phyloP scores from a whole-genome alignment of 371 early-diverging fungal genomes.

The Mucor irregularis region DNA sequence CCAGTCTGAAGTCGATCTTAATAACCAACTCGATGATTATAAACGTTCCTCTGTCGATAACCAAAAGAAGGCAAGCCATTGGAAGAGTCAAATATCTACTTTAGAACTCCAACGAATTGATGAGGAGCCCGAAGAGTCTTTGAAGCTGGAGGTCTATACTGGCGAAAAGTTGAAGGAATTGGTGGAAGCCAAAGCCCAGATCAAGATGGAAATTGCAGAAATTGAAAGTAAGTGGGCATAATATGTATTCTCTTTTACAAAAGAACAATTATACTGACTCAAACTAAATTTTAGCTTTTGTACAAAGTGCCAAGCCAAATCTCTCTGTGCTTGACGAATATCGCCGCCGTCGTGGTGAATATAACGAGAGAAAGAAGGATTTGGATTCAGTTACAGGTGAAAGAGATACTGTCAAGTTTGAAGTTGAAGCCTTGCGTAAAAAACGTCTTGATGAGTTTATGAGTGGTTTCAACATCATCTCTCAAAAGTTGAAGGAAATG shows the following conservation, averaged over 20 bases:
- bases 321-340: conserved; percentile 89
- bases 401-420: conserved; percentile 74
- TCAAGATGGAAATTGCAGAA: conserved; percentile 48
- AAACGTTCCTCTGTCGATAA: conserved; percentile 50
- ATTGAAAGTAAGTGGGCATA: conserved; percentile 49
- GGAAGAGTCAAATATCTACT: conserved; percentile 50
- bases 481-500: conserved; percentile 98
- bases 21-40: conserved; percentile 62
- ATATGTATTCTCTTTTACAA: too few species aligned
- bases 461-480: conserved; percentile 94
- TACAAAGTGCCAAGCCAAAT: conserved; percentile 81
- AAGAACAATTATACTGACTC: background rate
- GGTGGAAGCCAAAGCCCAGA: conserved; percentile 26
- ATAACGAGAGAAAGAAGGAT: conserved; percentile 68
- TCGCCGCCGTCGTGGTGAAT: conserved; percentile 75
- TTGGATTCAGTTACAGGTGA: conserved; percentile 72
- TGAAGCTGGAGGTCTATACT: conserved; percentile 49
- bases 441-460: conserved; percentile 93
- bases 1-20: conserved; percentile 51
- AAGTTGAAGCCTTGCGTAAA: conserved; percentile 81
- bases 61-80: conserved; percentile 55
- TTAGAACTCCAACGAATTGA: conserved; percentile 55
- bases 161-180: conserved; percentile 54
- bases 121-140: conserved; percentile 56
- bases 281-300: conserved; percentile 43